Percentiles rank a stretch among this genome's conserved stretches.
phyloP scores from a whole-genome alignment of 306 rosid genomes.

The Quercus variabilis region DNA sequence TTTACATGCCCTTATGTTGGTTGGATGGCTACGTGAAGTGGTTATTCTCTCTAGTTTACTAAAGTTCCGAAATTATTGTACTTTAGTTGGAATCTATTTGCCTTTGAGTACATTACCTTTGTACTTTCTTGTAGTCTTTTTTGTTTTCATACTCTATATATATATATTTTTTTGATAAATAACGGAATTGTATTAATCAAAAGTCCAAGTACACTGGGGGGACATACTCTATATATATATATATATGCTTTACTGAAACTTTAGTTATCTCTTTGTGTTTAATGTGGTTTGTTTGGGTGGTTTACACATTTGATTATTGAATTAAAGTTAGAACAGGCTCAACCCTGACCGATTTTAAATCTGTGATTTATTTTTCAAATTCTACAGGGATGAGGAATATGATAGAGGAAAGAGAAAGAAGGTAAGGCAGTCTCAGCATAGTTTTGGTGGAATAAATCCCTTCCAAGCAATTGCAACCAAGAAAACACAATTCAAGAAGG shows the following conservation, averaged over 20 bases:
- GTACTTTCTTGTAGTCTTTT: too few species aligned
- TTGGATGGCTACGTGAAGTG: too few species aligned
- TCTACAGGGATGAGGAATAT: conserved; percentile 85
- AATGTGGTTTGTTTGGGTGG: background rate
- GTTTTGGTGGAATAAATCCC: conserved; percentile 61
- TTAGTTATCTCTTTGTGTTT: background rate
- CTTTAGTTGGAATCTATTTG: too few species aligned
- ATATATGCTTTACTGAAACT: background rate
- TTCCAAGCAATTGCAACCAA: conserved; percentile 65
- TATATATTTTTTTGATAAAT: too few species aligned
- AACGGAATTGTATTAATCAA: too few species aligned
- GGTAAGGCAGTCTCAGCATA: conserved; percentile 43
- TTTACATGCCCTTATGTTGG: too few species aligned
- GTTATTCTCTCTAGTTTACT: too few species aligned
- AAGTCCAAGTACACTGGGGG: too few species aligned
- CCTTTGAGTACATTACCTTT: too few species aligned
- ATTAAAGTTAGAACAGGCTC: background rate
- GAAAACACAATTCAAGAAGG: conserved; percentile 44
- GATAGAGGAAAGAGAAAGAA: conserved; percentile 87
- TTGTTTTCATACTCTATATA: too few species aligned
- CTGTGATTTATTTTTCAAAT: background rate
- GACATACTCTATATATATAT: too few species aligned
- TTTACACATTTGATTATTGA: background rate
- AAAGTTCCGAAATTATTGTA: too few species aligned
- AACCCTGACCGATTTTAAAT: background rate